Evolutionary conservation across 768 basidiomycete genomes (phyloP).

Genomic region (Austroboletus eburneus): DNA sequence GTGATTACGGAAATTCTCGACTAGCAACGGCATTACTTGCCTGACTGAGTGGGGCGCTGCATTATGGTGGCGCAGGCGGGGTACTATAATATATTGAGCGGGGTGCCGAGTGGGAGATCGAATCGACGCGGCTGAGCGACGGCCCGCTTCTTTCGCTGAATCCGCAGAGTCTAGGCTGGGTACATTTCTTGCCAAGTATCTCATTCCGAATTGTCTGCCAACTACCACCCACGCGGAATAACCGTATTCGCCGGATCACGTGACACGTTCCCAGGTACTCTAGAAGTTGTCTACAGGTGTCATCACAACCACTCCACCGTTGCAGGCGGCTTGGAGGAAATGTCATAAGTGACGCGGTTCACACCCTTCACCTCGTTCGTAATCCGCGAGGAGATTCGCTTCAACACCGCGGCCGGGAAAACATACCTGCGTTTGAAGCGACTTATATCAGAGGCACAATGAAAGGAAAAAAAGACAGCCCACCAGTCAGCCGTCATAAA

Average conservation of each 20-base stretch:
- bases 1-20: background rate
- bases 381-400: slow-evolving; percentile 91
- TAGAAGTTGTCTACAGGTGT: too few species aligned
- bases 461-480: slow-evolving; percentile 18
- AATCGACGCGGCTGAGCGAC: too few species aligned
- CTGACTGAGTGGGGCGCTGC: slow-evolving; percentile 11
- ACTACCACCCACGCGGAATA: too few species aligned
- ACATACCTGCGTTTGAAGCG: slow-evolving; percentile 61
- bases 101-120: too few species aligned
- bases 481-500: slow-evolving; percentile 99
- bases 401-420: slow-evolving; percentile 89
- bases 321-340: slow-evolving; percentile 95
- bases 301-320: slow-evolving; percentile 47
- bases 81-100: too few species aligned
- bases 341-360: slow-evolving; percentile 93
- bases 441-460: background rate
- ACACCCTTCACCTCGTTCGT: slow-evolving; percentile 98
- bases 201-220: too few species aligned
- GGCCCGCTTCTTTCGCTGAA: too few species aligned
- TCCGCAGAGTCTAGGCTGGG: too few species aligned
- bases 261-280: too few species aligned
- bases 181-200: too few species aligned
- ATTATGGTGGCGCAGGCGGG: too few species aligned
- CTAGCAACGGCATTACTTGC: background rate
- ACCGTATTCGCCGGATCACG: too few species aligned